Conservation (phyloP, 257 asterid species). For the Verbascum thapsus region DNA sequence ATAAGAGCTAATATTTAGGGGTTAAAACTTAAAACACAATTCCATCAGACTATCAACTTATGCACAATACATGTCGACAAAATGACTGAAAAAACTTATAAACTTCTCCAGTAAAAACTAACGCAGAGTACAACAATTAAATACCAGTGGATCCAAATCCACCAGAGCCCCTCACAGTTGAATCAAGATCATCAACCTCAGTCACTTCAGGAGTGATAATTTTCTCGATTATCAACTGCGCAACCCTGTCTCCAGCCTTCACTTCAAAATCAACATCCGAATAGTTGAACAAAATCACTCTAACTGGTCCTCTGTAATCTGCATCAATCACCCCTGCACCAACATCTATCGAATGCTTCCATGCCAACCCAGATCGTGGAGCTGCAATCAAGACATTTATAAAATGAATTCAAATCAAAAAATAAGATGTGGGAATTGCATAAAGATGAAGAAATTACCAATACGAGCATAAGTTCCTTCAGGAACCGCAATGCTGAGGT, state of each 20-base stretch:
- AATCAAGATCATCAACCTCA: slow-evolving; percentile 47
- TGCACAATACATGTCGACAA: too few species aligned
- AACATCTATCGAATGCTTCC: slow-evolving; percentile 60
- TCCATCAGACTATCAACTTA: too few species aligned
- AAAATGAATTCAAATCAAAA: too few species aligned
- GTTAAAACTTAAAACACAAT: too few species aligned
- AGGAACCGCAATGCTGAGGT: slow-evolving; percentile 55
- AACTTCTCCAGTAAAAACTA: neutral
- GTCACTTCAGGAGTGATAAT: slow-evolving; percentile 45
- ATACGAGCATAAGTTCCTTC: slow-evolving; percentile 63
- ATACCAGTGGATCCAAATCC: slow-evolving; percentile 43
- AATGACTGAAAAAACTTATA: too few species aligned
- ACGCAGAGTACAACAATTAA: too few species aligned
- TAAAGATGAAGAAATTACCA: slow-evolving; percentile 29
- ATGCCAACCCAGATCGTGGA: slow-evolving; percentile 58
- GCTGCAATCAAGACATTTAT: too few species aligned
- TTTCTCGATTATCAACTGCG: slow-evolving; percentile 46
- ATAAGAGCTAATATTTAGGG: too few species aligned
- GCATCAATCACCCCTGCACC: slow-evolving; percentile 74
- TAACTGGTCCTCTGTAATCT: slow-evolving; percentile 45
- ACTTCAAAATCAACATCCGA: slow-evolving; percentile 56
- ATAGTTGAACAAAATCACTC: slow-evolving; percentile 55
- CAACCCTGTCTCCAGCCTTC: slow-evolving; percentile 48
- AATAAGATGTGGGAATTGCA: too few species aligned
- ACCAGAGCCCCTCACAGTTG: slow-evolving; percentile 31